These are phyloP conservation scores for Naumovozyma castellii DNA, from an alignment of 805 yeast genomes.

Conservation along the genomic window DNA sequence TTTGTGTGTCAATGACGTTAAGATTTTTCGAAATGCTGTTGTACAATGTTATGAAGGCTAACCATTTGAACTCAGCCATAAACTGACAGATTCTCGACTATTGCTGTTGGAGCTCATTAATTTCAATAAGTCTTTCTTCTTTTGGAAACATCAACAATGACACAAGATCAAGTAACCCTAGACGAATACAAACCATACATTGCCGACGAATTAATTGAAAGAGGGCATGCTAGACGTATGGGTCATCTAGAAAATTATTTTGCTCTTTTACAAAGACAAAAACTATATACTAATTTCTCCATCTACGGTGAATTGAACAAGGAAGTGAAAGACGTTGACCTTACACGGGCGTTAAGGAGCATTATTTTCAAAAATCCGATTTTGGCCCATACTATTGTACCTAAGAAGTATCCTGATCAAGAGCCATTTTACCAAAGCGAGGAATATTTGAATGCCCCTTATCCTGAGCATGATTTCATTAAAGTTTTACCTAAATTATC, in stretches of 20 bases:
- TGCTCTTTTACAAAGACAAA: slow-evolving; percentile 19
- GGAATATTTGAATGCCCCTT: slow-evolving; percentile 14
- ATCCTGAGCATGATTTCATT: slow-evolving; percentile 18
- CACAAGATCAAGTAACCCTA: background rate
- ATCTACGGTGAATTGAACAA: slow-evolving; percentile 15
- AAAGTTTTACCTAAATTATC: slow-evolving; percentile 10
- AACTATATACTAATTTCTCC: slow-evolving; percentile 17
- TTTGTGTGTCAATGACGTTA: no score
- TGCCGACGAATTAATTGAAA: slow-evolving; percentile 8
- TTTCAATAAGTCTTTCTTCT: no score
- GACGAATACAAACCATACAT: slow-evolving; percentile 5
- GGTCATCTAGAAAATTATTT: slow-evolving; percentile 24
- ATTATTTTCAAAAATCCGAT: slow-evolving; percentile 17
- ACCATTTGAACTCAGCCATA: no score
- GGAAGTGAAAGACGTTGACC: slow-evolving; percentile 3
- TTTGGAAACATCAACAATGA: no score
- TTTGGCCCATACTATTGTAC: slow-evolving; percentile 13
- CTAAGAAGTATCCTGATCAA: slow-evolving; percentile 11
- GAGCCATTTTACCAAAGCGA: slow-evolving; percentile 14
- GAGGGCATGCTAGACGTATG: slow-evolving; percentile 26
- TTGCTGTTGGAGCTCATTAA: no score
- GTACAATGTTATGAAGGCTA: no score
- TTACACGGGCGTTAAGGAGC: slow-evolving; percentile 11
- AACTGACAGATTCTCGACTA: no score
- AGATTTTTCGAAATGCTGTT: no score